Evolutionary conservation across 768 basidiomycete species (phyloP), one percentile per base, ranked within the genome.

Genomic region (Boletus sp.): DNA sequence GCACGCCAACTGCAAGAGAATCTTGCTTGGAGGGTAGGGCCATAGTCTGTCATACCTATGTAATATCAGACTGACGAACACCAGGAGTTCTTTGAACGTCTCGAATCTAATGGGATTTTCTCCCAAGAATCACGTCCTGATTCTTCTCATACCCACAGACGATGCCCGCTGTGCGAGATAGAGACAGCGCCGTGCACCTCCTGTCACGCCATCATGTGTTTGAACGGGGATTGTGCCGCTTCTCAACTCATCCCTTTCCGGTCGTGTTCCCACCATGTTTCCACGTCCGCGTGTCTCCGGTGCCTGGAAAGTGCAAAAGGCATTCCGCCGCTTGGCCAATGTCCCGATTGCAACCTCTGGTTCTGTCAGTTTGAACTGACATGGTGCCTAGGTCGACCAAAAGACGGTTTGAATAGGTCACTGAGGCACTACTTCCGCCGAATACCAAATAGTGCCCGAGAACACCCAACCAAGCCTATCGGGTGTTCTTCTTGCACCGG

Each of bases 331-430:
- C 56, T 66, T 0, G 60, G 56, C 25, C 35, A 65, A 53, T 68
- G 63, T 34, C 65, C 66, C 13, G 10, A 43, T 7, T 68, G 63
- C 43, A 7, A 55, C 32, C 52, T 56, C 45, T 68, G 65, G 66
- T 63, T 56, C 44, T 65, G 63, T 42, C 50, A 38, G 14, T 51
- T 34, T 19, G 66, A 67, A 5, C 21, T 66, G 50, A 55, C 42
- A 3, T 67, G 65, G 65, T 68, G 65, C 43, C 47, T 44, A 1
- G 65, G 66, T 41, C 59, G 64, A 50, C 64, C 65, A 2, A 61
- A 34, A 32, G 47, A 55, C 0, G 30, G 30, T 3, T 13, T 29
- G 5, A 38, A 47, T 23, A 35, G 53, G 47, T 38, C 50, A 19
- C 46, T 51, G 13, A 42, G 48, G 13, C 8, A n/a, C 15, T 25